phyloP scores from a whole-genome alignment of 2,329 filamentous ascomycete species.

The Pseudopithomyces maydicus region DNA sequence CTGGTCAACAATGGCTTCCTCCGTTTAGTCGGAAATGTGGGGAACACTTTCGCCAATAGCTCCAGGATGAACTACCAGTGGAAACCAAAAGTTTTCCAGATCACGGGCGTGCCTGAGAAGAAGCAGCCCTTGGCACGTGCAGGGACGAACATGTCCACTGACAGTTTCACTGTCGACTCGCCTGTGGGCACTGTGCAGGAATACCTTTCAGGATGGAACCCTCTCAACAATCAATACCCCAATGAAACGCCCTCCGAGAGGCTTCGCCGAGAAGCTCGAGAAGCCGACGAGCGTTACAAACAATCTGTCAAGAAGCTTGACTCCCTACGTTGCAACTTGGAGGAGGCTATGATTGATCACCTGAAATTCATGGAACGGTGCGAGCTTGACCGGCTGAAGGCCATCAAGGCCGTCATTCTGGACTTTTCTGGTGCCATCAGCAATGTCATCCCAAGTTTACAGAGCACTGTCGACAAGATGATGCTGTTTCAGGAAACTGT shows the following conservation, averaged over 20 bases:
- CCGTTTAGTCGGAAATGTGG: conserved; percentile 89
- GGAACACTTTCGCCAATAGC: conserved; percentile 95
- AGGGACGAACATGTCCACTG: conserved; percentile 66
- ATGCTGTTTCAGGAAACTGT: conserved; percentile 99
- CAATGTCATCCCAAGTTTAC: conserved; percentile 95
- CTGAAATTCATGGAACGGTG: conserved; percentile 96
- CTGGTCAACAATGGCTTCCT: conserved; percentile 84
- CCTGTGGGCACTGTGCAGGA: conserved; percentile 85
- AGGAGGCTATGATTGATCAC: conserved; percentile 91
- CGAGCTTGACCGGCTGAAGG: conserved; percentile 93
- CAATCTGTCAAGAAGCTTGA: conserved; percentile 83
- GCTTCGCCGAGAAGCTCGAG: conserved; percentile 83
- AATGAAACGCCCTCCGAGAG: conserved; percentile 90
- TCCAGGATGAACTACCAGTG: conserved; percentile 98
- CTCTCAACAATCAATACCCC: conserved; percentile 85
- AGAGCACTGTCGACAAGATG: conserved; percentile 97
- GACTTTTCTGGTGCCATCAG: conserved; percentile 97
- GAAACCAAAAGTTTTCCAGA: conserved; percentile 87
- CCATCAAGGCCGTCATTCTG: conserved; percentile 95
- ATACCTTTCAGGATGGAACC: conserved; percentile 90
- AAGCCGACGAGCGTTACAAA: conserved; percentile 95
- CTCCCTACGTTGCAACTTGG: conserved; percentile 88
- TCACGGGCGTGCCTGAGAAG: conserved; percentile 87
- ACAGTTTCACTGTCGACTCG: conserved; percentile 68
- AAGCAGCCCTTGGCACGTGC: conserved; percentile 74